phyloP scores from a whole-genome alignment of 768 basidiomycete species.

The Lentinula boryana region DNA sequence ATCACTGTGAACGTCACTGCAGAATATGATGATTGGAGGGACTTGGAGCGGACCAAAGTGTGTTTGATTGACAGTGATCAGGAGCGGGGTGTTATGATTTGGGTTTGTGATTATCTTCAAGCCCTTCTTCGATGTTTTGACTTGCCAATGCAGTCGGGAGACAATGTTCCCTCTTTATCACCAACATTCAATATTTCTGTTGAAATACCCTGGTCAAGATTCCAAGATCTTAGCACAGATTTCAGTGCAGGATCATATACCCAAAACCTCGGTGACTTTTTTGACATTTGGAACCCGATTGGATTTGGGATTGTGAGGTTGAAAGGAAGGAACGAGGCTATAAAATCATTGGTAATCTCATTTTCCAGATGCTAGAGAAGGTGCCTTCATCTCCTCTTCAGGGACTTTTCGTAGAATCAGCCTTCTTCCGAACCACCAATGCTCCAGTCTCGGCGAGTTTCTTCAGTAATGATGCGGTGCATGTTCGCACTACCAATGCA shows the following conservation, averaged over 20 bases:
- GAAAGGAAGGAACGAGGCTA: not conserved
- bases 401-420: not conserved
- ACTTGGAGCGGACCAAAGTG: constrained; percentile 2
- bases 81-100: not conserved
- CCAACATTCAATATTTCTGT: not conserved
- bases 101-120: not conserved
- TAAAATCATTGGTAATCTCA: not conserved
- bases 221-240: not conserved
- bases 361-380: not conserved
- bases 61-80: not conserved
- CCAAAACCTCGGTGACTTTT: not conserved
- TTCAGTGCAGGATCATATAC: not conserved
- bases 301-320: not conserved
- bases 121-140: not conserved
- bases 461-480: not conserved
- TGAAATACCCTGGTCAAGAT: not conserved
- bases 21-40: not conserved
- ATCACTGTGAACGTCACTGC: not conserved
- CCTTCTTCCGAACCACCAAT: not conserved
- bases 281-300: not conserved
- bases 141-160: not conserved
- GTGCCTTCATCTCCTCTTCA: not conserved
- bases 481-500: not conserved
- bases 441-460: not conserved
- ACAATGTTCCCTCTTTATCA: not conserved